Percentiles rank a stretch among this genome's conserved stretches.
These are phyloP conservation scores for Endocalyx cinctus DNA, from an alignment of 2,329 filamentous ascomycete genomes.

Conservation along the genomic window DNA sequence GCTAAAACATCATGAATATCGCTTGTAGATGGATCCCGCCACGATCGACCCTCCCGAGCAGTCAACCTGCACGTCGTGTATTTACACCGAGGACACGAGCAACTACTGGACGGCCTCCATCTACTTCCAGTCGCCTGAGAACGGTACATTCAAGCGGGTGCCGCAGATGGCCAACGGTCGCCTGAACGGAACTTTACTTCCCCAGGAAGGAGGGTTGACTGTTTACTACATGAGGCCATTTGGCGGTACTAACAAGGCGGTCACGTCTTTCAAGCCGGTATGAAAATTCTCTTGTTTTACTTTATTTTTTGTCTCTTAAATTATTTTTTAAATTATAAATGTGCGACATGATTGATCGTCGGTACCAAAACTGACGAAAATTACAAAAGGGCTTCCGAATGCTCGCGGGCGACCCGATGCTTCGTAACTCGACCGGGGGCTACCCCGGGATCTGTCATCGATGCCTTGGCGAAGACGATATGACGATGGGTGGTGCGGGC, in stretches of 20 bases:
- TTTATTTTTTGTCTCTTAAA: no score
- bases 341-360: conserved; percentile 3
- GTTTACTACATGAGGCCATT: conserved; percentile 36
- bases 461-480: conserved; percentile 41
- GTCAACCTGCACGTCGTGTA: conserved; percentile 32
- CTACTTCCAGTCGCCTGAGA: conserved; percentile 27
- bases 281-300: conserved; percentile 2
- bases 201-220: conserved; percentile 37
- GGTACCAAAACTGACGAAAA: conserved; percentile 1
- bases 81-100: conserved; percentile 29
- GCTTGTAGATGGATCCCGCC: conserved; percentile 15
- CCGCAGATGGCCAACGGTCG: conserved; percentile 28
- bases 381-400: conserved; percentile 35
- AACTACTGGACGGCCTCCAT: conserved; percentile 31
- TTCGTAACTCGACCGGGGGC: conserved; percentile 31
- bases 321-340: conserved; percentile 6
- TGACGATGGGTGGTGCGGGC: conserved; percentile 42
- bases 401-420: conserved; percentile 34
- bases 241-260: conserved; percentile 26
- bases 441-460: conserved; percentile 41
- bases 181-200: no score
- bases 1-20: conserved; percentile 3
- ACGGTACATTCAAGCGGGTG: conserved; percentile 30
- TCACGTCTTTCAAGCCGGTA: conserved; percentile 37
- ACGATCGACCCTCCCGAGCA: conserved; percentile 12